Evolutionary conservation across 2,329 filamentous ascomycete species (phyloP).

Genomic region (Verticillium dahliae): DNA sequence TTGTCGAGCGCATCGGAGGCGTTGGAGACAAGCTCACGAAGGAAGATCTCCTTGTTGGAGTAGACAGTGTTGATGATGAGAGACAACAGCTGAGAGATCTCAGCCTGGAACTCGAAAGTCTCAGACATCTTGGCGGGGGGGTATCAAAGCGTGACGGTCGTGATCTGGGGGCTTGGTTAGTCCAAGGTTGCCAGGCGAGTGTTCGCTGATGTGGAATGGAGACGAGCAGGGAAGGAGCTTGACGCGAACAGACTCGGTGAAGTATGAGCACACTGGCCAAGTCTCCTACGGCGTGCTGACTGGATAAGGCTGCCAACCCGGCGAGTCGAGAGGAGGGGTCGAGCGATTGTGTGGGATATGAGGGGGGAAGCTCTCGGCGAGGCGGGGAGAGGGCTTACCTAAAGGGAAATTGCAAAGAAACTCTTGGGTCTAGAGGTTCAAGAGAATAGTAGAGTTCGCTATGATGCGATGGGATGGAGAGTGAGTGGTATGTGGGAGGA

Average conservation of each 20-base stretch:
- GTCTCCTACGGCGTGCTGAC: no score
- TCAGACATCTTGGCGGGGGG: conserved; percentile 67
- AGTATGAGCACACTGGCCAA: background rate
- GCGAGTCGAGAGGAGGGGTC: background rate
- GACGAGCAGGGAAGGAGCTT: background rate
- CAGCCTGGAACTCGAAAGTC: conserved; percentile 99
- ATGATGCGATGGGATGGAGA: conserved; percentile 13
- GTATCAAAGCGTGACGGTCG: conserved; percentile 3
- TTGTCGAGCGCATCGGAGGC: conserved; percentile 99
- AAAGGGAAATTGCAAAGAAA: conserved; percentile 1
- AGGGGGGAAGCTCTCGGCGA: background rate
- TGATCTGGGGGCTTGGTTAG: background rate
- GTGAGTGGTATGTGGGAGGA: conserved; percentile 14
- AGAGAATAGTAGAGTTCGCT: conserved; percentile 14
- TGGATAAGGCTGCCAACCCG: background rate
- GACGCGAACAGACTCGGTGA: background rate
- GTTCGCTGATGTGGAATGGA: background rate
- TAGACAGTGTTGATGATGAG: conserved; percentile 99
- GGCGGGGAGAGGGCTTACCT: background rate
- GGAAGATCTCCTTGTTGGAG: conserved; percentile 99
- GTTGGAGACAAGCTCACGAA: conserved; percentile 97
- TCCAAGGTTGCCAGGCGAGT: background rate
- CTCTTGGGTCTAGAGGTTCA: conserved; percentile 1
- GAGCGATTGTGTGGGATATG: background rate
- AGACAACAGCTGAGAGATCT: conserved; percentile 99